Evolutionary conservation across 2,329 filamentous ascomycete genomes (phyloP), one percentile per base, ranked within the genome.

Genomic region (Pestalotiopsis sp.): DNA sequence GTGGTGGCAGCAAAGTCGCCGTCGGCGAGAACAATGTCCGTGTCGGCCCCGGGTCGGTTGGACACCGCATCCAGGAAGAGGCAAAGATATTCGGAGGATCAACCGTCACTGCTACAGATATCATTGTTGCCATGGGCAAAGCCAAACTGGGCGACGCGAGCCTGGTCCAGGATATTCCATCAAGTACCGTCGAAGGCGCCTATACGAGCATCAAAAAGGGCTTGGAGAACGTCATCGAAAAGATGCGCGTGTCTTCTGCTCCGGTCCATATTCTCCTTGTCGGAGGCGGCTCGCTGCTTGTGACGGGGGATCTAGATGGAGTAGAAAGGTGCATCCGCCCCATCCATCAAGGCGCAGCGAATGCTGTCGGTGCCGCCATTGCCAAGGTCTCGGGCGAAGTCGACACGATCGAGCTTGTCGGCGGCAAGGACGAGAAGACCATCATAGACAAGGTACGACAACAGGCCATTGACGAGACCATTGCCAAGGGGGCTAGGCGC

Each of bases 311-410:
- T 13, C 45, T 66, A 0, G 13, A 49, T 7, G 27, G 52, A 20
- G 64, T 66, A 12, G 64, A 56, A 17, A 58, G 4, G 20, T 66
- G 41, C 40, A 58, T 57, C 11, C 41, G 27, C n/a, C 64, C 45
- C 1, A 57, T 66, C n/a, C 49, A 66, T 12, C 14, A 66, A 20
- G 64, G 52, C 13, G 64, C 64, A 4, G 64, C 64, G 0, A 66
- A 66, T 57, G 64, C 64, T 11, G 64, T 66, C 17, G 64, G 64
- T 12, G 64, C 64, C 6, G 64, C 64, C 20, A 66, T 66, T n/a
- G 49, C 64, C 11, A 66, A 66, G 49, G 64, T 66, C 7, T 56
- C 64, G 14, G 64, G 64, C 25, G 64, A 66, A 6, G 31, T 66
- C 7, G 64, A 66, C 49, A 20, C 31, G 3, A 66, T 66, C 11